Evolutionary conservation across 345 rosid genomes (phyloP), one percentile per base, ranked within the genome.

Genomic region (Reutealis trisperma): DNA sequence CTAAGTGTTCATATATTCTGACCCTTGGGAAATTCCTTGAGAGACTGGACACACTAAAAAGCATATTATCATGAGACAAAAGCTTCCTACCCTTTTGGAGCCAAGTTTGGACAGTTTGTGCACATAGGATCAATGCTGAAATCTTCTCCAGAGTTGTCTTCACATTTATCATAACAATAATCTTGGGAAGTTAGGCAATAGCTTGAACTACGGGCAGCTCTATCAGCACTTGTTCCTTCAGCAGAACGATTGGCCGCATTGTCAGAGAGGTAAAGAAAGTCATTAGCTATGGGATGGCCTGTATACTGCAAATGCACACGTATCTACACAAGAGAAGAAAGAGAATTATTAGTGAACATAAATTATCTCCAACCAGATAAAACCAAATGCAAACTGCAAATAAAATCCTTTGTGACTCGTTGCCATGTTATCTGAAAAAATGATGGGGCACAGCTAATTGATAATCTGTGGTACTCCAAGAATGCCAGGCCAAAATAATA

Each of bases 201-300:
- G 64, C 77, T 80, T 58, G 83, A 77, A 70, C 41, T 51, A 77
- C 82, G 83, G 25, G 89, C 87, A 41, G 91, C 89, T 81, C 88
- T 84, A 77, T 89, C 90, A 62, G 92, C 92, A 82, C 81, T 78
- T 77, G 61, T 79, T 71, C 85, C 88, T 70, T 80, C 82, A 37
- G 76, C 75, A 52, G 84, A 82, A 34, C 84, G 83, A 81, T 80
- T 76, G 70, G 83, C 74, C 45, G 72, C 83, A 42, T 84, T 55
- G 63, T 82, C 85, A 63, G 83, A 83, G 22, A 92, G 91, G 84
- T 92, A 96, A 78, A 93, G 98, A 61, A 81, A 81, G 81, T 93
- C 98, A 78, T 96, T 96, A 58, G 91, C 99, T 83, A 96, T 96
- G 49, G 97, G 97, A 87, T 96, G 91, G 44, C 98, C 98, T 0